A percentile compares a stretch with the other conserved stretches of the same genome.
Conservation (phyloP, 2,329 filamentous ascomycete genomes). For the Colletotrichum liaoningense region DNA sequence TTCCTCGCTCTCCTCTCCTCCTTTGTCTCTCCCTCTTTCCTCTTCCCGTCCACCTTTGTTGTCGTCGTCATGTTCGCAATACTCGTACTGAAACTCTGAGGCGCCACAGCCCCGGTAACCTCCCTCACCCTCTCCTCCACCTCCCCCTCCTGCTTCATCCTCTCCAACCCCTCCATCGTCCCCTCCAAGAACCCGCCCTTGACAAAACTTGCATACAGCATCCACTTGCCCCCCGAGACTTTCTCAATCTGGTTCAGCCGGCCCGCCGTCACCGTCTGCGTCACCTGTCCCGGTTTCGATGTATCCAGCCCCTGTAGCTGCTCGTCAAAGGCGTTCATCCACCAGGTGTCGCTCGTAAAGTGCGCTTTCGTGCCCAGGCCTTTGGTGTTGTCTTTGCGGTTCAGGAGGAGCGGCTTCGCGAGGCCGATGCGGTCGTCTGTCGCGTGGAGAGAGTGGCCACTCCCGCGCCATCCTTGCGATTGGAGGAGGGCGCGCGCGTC, state of each 20-base stretch:
- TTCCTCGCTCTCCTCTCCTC: constrained; percentile 48
- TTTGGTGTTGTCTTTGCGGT: constrained; percentile 82
- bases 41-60: constrained; percentile 58
- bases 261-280: constrained; percentile 66
- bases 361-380: constrained; percentile 83
- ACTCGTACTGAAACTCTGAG: constrained; percentile 34
- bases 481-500: constrained; percentile 86
- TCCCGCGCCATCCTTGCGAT: constrained; percentile 89
- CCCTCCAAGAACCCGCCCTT: constrained; percentile 82
- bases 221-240: constrained; percentile 66
- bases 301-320: constrained; percentile 84
- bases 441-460: constrained; percentile 87
- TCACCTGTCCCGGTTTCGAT: constrained; percentile 64
- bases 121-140: constrained; percentile 37
- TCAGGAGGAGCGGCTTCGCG: constrained; percentile 83
- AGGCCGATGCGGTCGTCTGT: constrained; percentile 80
- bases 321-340: constrained; percentile 94
- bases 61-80: neutral
- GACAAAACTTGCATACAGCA: constrained; percentile 87
- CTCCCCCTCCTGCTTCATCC: constrained; percentile 12
- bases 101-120: constrained; percentile 22
- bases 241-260: constrained; percentile 68
- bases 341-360: constrained; percentile 87
- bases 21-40: constrained; percentile 40
- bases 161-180: constrained; percentile 62